Conservation (phyloP, 805 yeast species). For the Dipodascus geniculatus region DNA sequence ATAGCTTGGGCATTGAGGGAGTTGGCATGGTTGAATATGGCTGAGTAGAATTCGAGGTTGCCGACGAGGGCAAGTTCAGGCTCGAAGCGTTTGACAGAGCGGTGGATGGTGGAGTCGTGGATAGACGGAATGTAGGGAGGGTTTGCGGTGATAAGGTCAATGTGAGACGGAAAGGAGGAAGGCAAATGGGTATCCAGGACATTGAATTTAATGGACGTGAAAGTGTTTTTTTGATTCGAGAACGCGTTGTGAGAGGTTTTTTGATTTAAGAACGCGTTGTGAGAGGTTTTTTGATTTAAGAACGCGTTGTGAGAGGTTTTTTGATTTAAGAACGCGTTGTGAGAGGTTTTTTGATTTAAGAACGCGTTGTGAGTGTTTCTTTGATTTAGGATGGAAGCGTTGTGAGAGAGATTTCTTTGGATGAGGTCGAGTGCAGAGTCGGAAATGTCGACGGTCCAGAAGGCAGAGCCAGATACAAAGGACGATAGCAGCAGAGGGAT, state of each 20-base stretch:
- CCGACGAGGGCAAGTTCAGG: constrained; percentile 77
- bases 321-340: no score
- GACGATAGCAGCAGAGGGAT: constrained; percentile 45
- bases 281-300: background rate
- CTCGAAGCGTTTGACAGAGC: constrained; percentile 61
- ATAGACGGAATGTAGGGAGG: constrained; percentile 72
- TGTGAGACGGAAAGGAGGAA: background rate
- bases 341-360: background rate
- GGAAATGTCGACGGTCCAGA: constrained; percentile 49
- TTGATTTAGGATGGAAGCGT: constrained; percentile 1
- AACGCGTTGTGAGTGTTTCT: background rate
- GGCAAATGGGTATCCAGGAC: background rate
- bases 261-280: no score
- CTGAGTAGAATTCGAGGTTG: constrained; percentile 54
- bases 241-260: background rate
- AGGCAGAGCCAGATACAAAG: constrained; percentile 15
- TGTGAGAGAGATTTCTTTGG: constrained; percentile 9
- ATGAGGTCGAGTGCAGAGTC: constrained; percentile 31
- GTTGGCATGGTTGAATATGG: constrained; percentile 38
- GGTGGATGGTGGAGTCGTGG: constrained; percentile 39
- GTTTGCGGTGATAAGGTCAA: constrained; percentile 62
- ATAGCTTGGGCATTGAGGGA: constrained; percentile 38
- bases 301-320: background rate
- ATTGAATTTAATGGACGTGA: constrained; percentile 2
- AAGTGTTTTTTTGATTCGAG: background rate